Conservation (phyloP, 495 filamentous ascomycete genomes). For the Penicilliopsis zonata region DNA sequence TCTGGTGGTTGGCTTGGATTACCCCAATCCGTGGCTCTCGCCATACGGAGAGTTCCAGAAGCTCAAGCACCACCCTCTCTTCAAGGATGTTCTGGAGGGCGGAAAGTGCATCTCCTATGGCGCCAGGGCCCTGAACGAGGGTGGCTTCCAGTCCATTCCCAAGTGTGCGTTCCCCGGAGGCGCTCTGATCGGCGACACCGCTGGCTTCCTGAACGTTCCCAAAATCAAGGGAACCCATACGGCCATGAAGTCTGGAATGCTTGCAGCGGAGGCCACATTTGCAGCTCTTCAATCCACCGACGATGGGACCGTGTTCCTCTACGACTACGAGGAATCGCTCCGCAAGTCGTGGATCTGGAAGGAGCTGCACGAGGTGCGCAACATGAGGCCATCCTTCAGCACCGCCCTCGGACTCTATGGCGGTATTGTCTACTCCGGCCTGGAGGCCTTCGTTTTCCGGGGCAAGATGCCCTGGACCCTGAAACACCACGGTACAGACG, state of each 20-base stretch:
- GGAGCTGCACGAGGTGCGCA: conserved; percentile 89
- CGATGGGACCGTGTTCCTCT: conserved; percentile 73
- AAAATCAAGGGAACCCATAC: conserved; percentile 99
- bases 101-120: conserved; percentile 98
- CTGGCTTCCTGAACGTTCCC: conserved; percentile 93
- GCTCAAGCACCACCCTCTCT: conserved; percentile 93
- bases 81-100: conserved; percentile 69
- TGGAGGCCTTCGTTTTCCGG: conserved; percentile 81
- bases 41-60: conserved; percentile 97
- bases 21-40: conserved; percentile 90
- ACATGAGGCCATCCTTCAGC: conserved; percentile 94
- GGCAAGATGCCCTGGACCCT: conserved; percentile 88
- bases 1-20: conserved; percentile 89
- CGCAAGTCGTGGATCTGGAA: conserved; percentile 82
- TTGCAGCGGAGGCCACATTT: conserved; percentile 85
- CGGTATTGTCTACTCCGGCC: conserved; percentile 82
- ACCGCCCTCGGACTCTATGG: conserved; percentile 72
- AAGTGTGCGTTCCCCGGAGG: conserved; percentile 94
- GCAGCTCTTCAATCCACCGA: conserved; percentile 50
- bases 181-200: conserved; percentile 90
- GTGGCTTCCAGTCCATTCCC: conserved; percentile 94
- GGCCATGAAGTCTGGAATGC: conserved; percentile 94
- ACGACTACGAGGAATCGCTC: conserved; percentile 87
- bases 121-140: conserved; percentile 85
- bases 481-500: conserved; percentile 56